Percentiles rank a stretch among this genome's conserved stretches.
phyloP scores from a whole-genome alignment of 805 yeast genomes.

The Kodamaea leandrae region DNA sequence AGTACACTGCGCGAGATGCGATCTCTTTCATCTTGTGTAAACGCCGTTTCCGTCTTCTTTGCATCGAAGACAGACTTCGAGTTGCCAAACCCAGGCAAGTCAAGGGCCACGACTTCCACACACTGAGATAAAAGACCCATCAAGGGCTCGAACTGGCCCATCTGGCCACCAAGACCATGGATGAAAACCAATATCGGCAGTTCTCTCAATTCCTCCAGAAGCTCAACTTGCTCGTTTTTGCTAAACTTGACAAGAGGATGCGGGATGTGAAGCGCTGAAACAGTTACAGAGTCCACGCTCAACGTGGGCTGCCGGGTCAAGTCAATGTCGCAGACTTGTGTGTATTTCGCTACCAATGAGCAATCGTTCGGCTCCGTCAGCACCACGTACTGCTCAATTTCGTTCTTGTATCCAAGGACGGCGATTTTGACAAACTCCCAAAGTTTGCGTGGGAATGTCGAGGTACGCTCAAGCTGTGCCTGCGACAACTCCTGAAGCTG shows the following conservation, averaged over 20 bases:
- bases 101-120: slow-evolving; percentile 66
- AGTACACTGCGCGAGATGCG: slow-evolving; percentile 28
- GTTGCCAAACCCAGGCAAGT: slow-evolving; percentile 87
- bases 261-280: slow-evolving; percentile 46
- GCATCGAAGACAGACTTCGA: slow-evolving; percentile 22
- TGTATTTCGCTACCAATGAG: slow-evolving; percentile 50
- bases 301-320: slow-evolving; percentile 19
- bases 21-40: slow-evolving; percentile 30
- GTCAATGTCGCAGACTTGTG: slow-evolving; percentile 38
- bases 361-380: slow-evolving; percentile 53
- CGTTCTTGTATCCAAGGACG: slow-evolving; percentile 22
- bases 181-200: slow-evolving; percentile 64
- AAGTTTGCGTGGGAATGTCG: slow-evolving; percentile 20
- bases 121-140: slow-evolving; percentile 61
- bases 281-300: slow-evolving; percentile 30
- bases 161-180: slow-evolving; percentile 91
- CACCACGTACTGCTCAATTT: slow-evolving; percentile 43
- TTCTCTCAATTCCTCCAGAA: slow-evolving; percentile 37
- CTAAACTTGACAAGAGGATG: slow-evolving; percentile 42
- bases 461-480: slow-evolving; percentile 18
- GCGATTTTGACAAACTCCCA: slow-evolving; percentile 26
- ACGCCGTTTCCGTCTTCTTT: slow-evolving; percentile 18
- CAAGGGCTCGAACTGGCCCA: slow-evolving; percentile 78
- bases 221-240: slow-evolving; percentile 25
- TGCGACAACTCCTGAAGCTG: slow-evolving; percentile 4